Base-by-base conservation (phyloP, 2,329 filamentous ascomycete species). In the Talaromyces sp. region DNA sequence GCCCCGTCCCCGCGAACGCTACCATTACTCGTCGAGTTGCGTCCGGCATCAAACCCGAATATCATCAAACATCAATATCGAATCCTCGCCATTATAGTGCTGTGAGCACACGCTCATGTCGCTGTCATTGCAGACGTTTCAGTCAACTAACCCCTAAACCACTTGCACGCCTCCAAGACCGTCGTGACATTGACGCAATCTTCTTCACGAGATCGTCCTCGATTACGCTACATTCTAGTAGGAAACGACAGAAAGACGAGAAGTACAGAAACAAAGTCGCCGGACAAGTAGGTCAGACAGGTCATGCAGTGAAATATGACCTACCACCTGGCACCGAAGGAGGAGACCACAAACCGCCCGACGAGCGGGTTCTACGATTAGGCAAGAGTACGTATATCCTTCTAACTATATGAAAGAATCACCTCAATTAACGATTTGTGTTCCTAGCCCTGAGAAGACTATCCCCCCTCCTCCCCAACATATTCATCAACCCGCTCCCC, bases 401-500 rank as follows among this genome's bases (percentile, higher is more conserved):
- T 31, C 14, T 33, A 2, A 13, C 43, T 16, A 57, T 35, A 11
- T 11, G 11, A 16, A 50, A 52, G 50, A 33, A 19, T 10, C 19
- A 64, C 13, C 5, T 70, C 16, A 68, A 43, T n/a, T 39, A 14
- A 52, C 7, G 6, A 33, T 4, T 8, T 33, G 16, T 43, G 2
- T 54, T 16, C 1, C 35, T 67, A 88, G 86, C 87, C 31, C 82
- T 89, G 49, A 80, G 86, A 35, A 83, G 78, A 58, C 80, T 89
- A n/a, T 87, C 87, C 60, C 85, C 87, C 27, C 83, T 85, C 33
- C 82, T 89, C 13, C 86, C 87, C 1, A 86, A 83, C 10, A 80
- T 89, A 5, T 79, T 89, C 22, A 83, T 84, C 64, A 85, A 86
- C 47, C 86, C 87, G 1, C 79, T 89, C 6, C 87, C 87, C 4